These are phyloP conservation scores for Tylopilus plumbeoviolaceoides DNA, from an alignment of 768 basidiomycete genomes.

Conservation along the genomic window DNA sequence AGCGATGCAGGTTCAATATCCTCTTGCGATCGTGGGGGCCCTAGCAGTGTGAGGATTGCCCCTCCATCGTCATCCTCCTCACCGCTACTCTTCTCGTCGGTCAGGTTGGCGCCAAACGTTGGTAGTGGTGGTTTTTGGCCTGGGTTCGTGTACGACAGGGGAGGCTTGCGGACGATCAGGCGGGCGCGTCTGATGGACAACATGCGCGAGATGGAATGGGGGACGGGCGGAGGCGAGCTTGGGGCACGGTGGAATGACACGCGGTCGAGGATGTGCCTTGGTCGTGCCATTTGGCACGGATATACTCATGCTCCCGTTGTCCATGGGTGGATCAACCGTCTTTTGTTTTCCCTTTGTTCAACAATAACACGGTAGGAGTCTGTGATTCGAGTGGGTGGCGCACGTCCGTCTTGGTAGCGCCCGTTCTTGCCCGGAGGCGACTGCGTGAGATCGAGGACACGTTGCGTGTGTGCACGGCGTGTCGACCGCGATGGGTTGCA, in stretches of 20 bases:
- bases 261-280: conserved; percentile 9
- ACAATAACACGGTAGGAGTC: conserved; percentile 12
- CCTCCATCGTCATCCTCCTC: conserved; percentile 34
- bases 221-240: neutral
- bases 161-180: conserved; percentile 63
- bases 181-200: conserved; percentile 54
- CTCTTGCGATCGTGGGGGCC: conserved; percentile 4
- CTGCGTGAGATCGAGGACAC: conserved; percentile 41
- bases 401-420: conserved; percentile 10
- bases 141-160: conserved; percentile 59
- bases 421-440: conserved; percentile 18
- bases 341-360: conserved; percentile 33
- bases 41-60: conserved; percentile 26
- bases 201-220: too few species aligned
- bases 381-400: conserved; percentile 4
- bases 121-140: conserved; percentile 57
- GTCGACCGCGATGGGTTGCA: conserved; percentile 58
- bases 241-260: neutral
- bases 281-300: conserved; percentile 13
- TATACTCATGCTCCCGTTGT: conserved; percentile 2
- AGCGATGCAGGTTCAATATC: neutral
- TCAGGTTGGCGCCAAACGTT: conserved; percentile 50
- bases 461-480: conserved; percentile 54
- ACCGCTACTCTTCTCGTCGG: conserved; percentile 36
- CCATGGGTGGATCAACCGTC: conserved; percentile 16